Percentiles rank a stretch among this genome's conserved stretches.
Evolutionary conservation across 441 rosid species (phyloP).

Genomic region (Brassica balearica): DNA sequence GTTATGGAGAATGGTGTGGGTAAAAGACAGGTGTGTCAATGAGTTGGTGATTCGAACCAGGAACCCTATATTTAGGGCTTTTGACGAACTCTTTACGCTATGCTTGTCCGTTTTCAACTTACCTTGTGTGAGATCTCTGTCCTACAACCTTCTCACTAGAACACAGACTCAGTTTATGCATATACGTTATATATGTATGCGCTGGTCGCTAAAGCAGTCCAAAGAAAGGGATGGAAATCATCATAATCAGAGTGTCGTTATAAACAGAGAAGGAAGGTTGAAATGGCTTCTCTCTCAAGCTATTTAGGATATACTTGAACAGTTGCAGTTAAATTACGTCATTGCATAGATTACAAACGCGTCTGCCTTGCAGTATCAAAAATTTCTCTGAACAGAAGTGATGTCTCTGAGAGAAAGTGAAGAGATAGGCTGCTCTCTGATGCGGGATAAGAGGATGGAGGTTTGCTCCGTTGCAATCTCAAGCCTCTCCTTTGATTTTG

Average conservation of each 20-base stretch:
- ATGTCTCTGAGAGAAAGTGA: constrained; percentile 39
- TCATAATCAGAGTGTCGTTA: not conserved
- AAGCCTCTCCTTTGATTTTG: constrained; percentile 86
- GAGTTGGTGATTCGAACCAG: not conserved
- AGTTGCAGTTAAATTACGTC: constrained; percentile 15
- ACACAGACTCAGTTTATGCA: not conserved
- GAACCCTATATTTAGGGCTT: not conserved
- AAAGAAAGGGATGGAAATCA: not conserved
- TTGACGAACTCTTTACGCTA: not conserved
- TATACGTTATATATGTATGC: not conserved
- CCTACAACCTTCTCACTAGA: not conserved
- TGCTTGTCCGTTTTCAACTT: not conserved
- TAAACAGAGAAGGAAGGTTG: not conserved
- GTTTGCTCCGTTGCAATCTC: constrained; percentile 83
- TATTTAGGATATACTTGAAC: constrained; percentile 25
- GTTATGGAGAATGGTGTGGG: not conserved
- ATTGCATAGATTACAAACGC: not conserved
- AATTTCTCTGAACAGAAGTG: constrained; percentile 38
- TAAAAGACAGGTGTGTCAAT: not conserved
- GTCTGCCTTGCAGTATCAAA: constrained; percentile 33
- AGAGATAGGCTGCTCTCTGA: constrained; percentile 76
- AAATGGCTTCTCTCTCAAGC: constrained; percentile 25
- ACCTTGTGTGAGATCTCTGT: no score
- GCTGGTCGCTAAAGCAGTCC: not conserved
- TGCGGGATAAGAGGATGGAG: constrained; percentile 71